These are phyloP conservation scores for Clausena lansium DNA, from an alignment of 345 rosid genomes.

Conservation along the genomic window DNA sequence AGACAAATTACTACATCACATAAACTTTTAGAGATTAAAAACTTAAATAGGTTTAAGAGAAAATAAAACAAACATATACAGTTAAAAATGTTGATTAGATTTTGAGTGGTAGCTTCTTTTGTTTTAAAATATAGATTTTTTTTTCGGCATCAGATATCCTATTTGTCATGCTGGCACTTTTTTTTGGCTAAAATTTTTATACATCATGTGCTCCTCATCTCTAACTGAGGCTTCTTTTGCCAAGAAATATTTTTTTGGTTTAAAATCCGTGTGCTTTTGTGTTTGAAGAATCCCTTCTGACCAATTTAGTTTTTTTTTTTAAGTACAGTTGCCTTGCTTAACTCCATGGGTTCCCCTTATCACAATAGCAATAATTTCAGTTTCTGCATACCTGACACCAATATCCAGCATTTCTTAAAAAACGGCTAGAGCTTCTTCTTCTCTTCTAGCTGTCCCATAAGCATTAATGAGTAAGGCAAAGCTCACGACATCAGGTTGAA, in stretches of 20 bases:
- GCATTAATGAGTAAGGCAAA: constrained; percentile 90
- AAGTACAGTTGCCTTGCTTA: background rate
- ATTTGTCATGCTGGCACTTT: background rate
- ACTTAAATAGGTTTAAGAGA: background rate
- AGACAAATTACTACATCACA: background rate
- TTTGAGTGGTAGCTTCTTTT: background rate
- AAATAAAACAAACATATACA: background rate
- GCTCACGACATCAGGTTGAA: constrained; percentile 84
- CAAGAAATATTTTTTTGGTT: background rate
- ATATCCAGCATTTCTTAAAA: constrained; percentile 98
- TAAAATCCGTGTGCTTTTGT: background rate
- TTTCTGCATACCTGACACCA: constrained; percentile 68
- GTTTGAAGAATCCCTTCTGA: constrained; percentile 5
- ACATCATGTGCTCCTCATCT: background rate
- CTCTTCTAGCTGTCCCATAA: constrained; percentile 93
- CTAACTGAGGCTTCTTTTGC: background rate
- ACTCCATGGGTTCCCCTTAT: background rate
- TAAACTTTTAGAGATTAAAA: background rate
- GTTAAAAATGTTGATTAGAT: background rate
- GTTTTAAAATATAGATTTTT: too few species aligned
- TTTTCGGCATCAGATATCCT: too few species aligned
- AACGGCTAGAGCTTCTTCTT: constrained; percentile 95
- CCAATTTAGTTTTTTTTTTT: background rate
- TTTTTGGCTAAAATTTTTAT: background rate
- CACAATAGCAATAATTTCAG: background rate